A percentile compares a stretch with the other conserved stretches of the same genome.
phyloP scores from a whole-genome alignment of 768 basidiomycete species.

The Hygrophoropsis aurantiaca region DNA sequence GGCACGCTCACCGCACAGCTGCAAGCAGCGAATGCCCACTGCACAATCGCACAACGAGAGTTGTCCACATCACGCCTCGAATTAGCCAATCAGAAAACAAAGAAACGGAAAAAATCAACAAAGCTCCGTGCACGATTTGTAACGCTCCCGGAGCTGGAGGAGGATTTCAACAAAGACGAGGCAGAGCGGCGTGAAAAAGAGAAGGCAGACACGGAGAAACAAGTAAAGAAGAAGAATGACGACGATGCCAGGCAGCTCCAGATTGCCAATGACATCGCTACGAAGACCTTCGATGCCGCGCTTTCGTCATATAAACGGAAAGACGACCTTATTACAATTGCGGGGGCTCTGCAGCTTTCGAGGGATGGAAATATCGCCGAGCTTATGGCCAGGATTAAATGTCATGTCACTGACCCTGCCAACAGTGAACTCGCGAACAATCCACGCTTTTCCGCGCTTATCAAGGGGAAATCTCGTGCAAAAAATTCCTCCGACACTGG shows the following conservation, averaged over 20 bases:
- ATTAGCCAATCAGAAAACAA: not conserved
- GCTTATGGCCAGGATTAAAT: not conserved
- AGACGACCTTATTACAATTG: not conserved
- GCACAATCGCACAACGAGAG: not conserved
- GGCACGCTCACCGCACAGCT: not conserved
- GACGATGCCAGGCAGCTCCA: not conserved
- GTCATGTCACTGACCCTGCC: not conserved
- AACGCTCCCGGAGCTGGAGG: not conserved
- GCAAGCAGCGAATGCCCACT: not conserved
- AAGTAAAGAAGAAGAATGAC: too few relatives aligned
- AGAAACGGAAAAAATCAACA: too few relatives aligned
- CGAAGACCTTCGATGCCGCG: not conserved
- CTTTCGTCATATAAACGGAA: not conserved
- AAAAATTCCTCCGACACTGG: too few relatives aligned
- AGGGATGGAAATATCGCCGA: not conserved
- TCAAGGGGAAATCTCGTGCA: not conserved
- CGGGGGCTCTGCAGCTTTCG: not conserved
- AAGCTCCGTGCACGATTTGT: too few relatives aligned
- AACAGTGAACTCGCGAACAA: not conserved
- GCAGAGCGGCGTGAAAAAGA: not conserved
- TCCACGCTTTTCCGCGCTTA: not conserved
- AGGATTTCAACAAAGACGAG: not conserved
- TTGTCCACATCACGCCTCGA: not conserved
- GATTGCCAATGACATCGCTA: not conserved
- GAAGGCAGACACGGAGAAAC: not conserved